These are phyloP conservation scores for Echinochloa phyllopogon DNA, from an alignment of 176 grass and related monocot genomes.

Conservation along the genomic window DNA sequence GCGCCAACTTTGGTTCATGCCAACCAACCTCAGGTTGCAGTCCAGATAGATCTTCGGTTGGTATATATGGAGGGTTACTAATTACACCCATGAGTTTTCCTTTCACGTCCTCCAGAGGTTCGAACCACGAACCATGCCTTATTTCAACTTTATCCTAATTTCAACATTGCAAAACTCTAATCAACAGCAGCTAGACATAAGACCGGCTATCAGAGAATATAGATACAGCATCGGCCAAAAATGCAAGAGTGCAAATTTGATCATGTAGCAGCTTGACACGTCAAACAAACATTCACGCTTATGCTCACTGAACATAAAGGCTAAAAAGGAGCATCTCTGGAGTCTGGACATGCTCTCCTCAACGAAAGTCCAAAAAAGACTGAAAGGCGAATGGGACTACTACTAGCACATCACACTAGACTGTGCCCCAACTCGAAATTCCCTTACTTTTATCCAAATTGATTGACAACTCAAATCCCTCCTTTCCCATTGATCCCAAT, in stretches of 20 bases:
- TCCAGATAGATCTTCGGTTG: slow-evolving; percentile 68
- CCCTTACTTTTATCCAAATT: neutral
- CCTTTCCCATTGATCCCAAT: neutral
- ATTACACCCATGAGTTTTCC: slow-evolving; percentile 81
- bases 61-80: slow-evolving; percentile 96
- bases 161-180: slow-evolving; percentile 17
- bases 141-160: slow-evolving; percentile 84
- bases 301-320: neutral
- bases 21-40: slow-evolving; percentile 93
- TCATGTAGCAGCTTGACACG: neutral
- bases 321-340: neutral
- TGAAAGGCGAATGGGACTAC: neutral
- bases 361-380: neutral
- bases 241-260: neutral
- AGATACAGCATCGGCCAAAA: neutral
- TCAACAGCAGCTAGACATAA: slow-evolving; percentile 8
- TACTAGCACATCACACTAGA: neutral
- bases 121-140: slow-evolving; percentile 84
- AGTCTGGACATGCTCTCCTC: neutral
- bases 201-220: neutral
- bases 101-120: slow-evolving; percentile 73
- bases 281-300: neutral
- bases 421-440: neutral
- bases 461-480: neutral
- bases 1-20: slow-evolving; percentile 83